Conservation (phyloP, 148 eudicot species). For the Camellia japonica region DNA sequence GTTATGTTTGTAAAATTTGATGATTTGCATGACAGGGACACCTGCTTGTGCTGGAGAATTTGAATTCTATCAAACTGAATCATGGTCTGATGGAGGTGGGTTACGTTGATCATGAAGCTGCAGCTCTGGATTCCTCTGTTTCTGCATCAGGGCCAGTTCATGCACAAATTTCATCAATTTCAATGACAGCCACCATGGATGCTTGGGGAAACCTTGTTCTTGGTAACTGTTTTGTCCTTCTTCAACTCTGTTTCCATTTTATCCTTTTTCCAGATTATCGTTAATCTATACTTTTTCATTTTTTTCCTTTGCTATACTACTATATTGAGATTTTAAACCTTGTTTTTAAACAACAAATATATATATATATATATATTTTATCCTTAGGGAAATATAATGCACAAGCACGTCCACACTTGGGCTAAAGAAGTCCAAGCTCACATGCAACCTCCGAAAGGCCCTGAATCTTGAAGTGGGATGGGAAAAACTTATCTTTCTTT, state of each 20-base stretch:
- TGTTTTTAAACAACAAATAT: too few species aligned
- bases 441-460: too few species aligned
- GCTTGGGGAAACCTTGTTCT: constrained; percentile 72
- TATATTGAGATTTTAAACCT: background rate
- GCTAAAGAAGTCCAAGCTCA: background rate
- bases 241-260: background rate
- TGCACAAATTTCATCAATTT: constrained; percentile 57
- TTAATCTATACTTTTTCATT: background rate
- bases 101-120: constrained; percentile 55
- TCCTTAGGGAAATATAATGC: background rate
- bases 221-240: constrained; percentile 37
- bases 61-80: constrained; percentile 52
- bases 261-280: background rate
- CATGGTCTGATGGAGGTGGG: constrained; percentile 97
- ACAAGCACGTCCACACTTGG: background rate
- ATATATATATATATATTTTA: too few species aligned
- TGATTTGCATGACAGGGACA: constrained; percentile 60
- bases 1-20: background rate
- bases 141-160: constrained; percentile 35
- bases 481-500: background rate
- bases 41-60: constrained; percentile 71
- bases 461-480: too few species aligned
- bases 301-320: background rate
- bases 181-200: constrained; percentile 93
- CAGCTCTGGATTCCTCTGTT: constrained; percentile 24